These are phyloP conservation scores for Monosporascus sp. DNA, from an alignment of 2,329 filamentous ascomycete species.

Conservation along the genomic window DNA sequence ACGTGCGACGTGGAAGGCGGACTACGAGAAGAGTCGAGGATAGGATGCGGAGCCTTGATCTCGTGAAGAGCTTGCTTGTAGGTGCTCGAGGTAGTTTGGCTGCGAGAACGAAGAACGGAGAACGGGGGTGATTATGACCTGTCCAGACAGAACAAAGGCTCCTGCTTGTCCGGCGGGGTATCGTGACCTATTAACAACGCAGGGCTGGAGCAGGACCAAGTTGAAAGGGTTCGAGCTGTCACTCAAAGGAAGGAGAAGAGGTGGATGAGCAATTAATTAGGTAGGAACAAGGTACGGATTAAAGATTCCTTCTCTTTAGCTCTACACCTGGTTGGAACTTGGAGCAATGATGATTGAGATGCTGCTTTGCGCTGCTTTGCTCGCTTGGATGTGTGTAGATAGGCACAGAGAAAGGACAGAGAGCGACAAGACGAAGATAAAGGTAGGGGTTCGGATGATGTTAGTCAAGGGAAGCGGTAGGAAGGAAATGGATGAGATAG, in stretches of 20 bases:
- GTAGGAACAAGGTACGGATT: conserved; percentile 12
- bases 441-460: conserved; percentile 17
- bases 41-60: conserved; percentile 1
- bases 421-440: conserved; percentile 30
- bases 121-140: conserved; percentile 14
- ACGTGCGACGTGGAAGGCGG: conserved; percentile 26
- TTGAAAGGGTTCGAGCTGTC: conserved; percentile 20
- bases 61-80: background rate
- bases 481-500: conserved; percentile 18
- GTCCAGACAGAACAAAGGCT: conserved; percentile 20
- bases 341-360: conserved; percentile 20
- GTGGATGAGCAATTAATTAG: conserved; percentile 20
- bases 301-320: conserved; percentile 20
- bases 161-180: conserved; percentile 13
- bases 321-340: conserved; percentile 12
- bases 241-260: conserved; percentile 23
- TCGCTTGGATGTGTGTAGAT: background rate
- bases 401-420: conserved; percentile 25
- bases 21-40: conserved; percentile 14
- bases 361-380: conserved; percentile 12
- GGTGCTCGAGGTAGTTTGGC: conserved; percentile 12
- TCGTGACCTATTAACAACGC: conserved; percentile 13
- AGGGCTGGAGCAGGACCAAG: conserved; percentile 16
- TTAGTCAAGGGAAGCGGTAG: conserved; percentile 22
- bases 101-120: conserved; percentile 7